Evolutionary conservation across 164 flowering plant species (phyloP), one percentile per base, ranked within the genome.

Genomic region (Saururus chinensis): DNA sequence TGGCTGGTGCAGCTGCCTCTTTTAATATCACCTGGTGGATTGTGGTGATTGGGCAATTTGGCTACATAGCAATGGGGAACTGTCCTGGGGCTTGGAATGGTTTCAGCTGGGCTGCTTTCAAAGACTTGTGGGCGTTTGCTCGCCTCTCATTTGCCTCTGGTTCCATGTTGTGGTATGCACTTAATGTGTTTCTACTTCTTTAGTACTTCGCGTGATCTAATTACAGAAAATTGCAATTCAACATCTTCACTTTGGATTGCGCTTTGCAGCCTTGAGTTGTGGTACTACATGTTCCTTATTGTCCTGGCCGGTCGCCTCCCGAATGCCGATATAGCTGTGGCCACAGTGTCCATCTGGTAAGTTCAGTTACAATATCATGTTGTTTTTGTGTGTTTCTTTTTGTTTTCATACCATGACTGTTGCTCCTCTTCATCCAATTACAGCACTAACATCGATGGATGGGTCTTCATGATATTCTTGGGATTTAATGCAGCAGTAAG

Each of bases 101-200:
- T 9, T 79, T 79, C 45, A 77, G 77, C 6, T 49, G 55, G 67
- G 53, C 74, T 25, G 90, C 90, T 8, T 85, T 85, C 54, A 53
- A 57, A 21, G 82, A 74, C 0, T 79, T 81, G 53, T 80, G 82
- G 69, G 80, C 77, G 3, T 81, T 83, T 42, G 54, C 78, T 41
- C 67, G 79, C 60, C 81, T 85, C 51, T 81, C 87, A 0, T 57
- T 74, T 40, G 80, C 86, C 59, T 79, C 90, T 4, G 90, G 83
- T 0, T 75, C 81, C 61, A 85, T 85, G 90, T 60, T 83, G 30
- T 81, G 84, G 90, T 85, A 74, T 26, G 48, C n/a, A n/a, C n/a
- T n/a, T n/a, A n/a, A n/a, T n/a, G 5, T 17, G 7, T 14, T n/a
- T 58, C 22, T 37, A 19, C n/a, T n/a, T 58, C 48, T 19, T 19